phyloP scores from a whole-genome alignment of 495 filamentous ascomycete genomes.

The Friedmanniomyces simplex region DNA sequence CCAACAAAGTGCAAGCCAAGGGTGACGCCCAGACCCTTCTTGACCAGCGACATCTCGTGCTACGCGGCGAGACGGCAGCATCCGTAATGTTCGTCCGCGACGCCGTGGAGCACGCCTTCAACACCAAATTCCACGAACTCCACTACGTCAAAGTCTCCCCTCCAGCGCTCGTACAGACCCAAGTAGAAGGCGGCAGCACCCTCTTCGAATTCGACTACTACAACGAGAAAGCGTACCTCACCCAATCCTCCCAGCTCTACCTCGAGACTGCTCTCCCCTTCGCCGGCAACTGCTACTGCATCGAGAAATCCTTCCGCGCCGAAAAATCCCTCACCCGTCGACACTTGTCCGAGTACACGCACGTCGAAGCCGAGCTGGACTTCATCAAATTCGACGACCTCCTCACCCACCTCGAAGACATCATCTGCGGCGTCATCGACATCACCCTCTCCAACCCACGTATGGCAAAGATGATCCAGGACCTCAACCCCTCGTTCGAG shows the following conservation, averaged over 20 bases:
- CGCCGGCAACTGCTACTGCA: constrained; percentile 90
- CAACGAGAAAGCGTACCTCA: constrained; percentile 84
- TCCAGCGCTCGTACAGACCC: constrained; percentile 95
- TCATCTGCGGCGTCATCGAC: constrained; percentile 82
- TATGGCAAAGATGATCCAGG: constrained; percentile 57
- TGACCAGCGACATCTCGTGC: constrained; percentile 82
- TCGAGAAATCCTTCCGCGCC: constrained; percentile 96
- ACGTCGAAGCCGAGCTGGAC: constrained; percentile 93
- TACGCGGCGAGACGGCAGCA: constrained; percentile 80
- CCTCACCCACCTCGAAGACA: constrained; percentile 76
- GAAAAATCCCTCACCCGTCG: constrained; percentile 92
- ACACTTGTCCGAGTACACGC: constrained; percentile 92
- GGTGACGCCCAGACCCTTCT: constrained; percentile 72
- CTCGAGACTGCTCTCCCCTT: constrained; percentile 90
- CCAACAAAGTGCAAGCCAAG: constrained; percentile 73
- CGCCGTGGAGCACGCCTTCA: constrained; percentile 73
- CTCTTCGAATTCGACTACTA: constrained; percentile 95
- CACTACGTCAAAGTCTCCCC: constrained; percentile 78
- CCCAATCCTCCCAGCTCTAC: constrained; percentile 95
- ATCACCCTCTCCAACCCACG: constrained; percentile 60
- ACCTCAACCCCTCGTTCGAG: constrained; percentile 82
- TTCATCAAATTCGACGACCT: constrained; percentile 92
- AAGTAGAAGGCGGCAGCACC: constrained; percentile 91
- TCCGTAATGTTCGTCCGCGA: constrained; percentile 87
- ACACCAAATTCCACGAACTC: constrained; percentile 67